These are phyloP conservation scores for Trichoderma endophyticum DNA, from an alignment of 2,329 filamentous ascomycete genomes.

Conservation along the genomic window DNA sequence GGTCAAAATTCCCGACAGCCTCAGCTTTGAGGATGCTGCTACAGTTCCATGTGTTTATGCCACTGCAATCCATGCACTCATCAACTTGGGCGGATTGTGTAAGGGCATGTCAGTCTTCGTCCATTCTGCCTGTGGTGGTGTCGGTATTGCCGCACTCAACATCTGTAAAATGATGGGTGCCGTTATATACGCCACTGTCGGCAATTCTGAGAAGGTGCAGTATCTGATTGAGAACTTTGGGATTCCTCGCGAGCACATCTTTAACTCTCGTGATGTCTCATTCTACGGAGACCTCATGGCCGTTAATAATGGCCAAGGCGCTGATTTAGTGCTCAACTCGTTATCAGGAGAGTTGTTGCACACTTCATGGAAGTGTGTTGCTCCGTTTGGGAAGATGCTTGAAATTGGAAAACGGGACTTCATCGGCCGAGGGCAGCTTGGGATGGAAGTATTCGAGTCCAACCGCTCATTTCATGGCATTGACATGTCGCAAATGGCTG, in stretches of 20 bases:
- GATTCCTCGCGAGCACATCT: constrained; percentile 34
- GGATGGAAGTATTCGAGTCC: constrained; percentile 43
- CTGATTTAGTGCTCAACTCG: constrained; percentile 41
- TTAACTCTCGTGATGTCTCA: constrained; percentile 31
- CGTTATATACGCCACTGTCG: constrained; percentile 35
- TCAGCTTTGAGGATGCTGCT: constrained; percentile 31
- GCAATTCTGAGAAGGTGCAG: constrained; percentile 33
- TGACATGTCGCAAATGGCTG: constrained; percentile 24
- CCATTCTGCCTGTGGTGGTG: constrained; percentile 15
- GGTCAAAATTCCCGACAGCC: constrained; percentile 28
- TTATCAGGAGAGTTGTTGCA: constrained; percentile 41
- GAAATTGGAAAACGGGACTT: constrained; percentile 47
- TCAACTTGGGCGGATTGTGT: constrained; percentile 23
- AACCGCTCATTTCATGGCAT: constrained; percentile 36
- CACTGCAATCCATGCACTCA: constrained; percentile 29
- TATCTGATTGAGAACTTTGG: constrained; percentile 32
- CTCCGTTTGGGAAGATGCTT: constrained; percentile 42
- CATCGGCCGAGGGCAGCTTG: constrained; percentile 37
- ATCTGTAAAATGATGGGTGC: constrained; percentile 13
- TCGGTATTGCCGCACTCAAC: constrained; percentile 6
- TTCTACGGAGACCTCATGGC: constrained; percentile 32
- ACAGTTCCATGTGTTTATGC: constrained; percentile 30
- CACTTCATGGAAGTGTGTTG: constrained; percentile 43
- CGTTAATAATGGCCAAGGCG: constrained; percentile 30
- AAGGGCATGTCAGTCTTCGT: constrained; percentile 19